Conservation (phyloP, 1,284 basidiomycete species). For the Ganoderma lucidum region DNA sequence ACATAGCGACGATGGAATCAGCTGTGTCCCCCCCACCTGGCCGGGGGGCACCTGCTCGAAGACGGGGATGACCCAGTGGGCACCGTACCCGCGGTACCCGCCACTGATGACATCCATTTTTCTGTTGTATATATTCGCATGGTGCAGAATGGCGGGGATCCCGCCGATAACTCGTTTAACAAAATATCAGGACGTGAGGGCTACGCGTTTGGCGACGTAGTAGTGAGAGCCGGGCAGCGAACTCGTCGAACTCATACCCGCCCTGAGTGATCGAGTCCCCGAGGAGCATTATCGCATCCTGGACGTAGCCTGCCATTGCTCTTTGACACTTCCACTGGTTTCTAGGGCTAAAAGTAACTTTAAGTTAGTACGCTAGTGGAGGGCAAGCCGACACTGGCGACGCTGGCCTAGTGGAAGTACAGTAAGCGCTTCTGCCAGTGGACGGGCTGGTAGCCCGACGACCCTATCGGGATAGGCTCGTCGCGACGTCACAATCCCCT, state of each 20-base stretch:
- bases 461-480: too few species aligned
- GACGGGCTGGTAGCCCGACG: too few species aligned
- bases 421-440: too few species aligned
- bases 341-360: too few species aligned
- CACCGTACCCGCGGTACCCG: slow-evolving; percentile 84
- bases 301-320: slow-evolving; percentile 64
- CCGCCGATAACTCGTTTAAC: not conserved
- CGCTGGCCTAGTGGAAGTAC: too few species aligned
- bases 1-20: not conserved
- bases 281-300: slow-evolving; percentile 75
- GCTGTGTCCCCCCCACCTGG: too few species aligned
- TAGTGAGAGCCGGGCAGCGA: slow-evolving; percentile 65
- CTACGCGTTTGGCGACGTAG: slow-evolving; percentile 48
- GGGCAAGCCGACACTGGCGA: not conserved
- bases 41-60: slow-evolving; percentile 68
- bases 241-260: slow-evolving; percentile 64
- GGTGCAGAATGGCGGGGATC: not conserved
- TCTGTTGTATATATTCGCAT: slow-evolving; percentile 74
- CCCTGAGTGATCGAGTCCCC: slow-evolving; percentile 82
- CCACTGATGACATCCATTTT: slow-evolving; percentile 87
- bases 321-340: not conserved
- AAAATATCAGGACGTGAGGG: not conserved
- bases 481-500: too few species aligned
- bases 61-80: slow-evolving; percentile 82
- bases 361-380: not conserved